A percentile compares a stretch with the other conserved stretches of the same genome.
Evolutionary conservation across 805 yeast genomes (phyloP).

Genomic region (Priceomyces medius): DNA sequence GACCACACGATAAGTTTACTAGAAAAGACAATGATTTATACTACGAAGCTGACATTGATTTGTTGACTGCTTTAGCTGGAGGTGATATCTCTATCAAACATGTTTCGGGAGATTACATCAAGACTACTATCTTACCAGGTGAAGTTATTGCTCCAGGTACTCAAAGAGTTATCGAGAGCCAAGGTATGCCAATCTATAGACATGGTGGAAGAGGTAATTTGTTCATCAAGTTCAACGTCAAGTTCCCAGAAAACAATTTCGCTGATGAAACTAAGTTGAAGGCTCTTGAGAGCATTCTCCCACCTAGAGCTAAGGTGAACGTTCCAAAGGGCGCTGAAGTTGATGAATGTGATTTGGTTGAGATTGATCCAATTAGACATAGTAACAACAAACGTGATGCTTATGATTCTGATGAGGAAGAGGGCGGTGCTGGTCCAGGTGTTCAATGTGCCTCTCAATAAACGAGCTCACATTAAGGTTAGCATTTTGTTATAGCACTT

Average conservation of each 20-base stretch:
- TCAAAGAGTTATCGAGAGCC: slow-evolving; percentile 78
- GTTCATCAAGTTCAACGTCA: slow-evolving; percentile 79
- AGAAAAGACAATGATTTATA: slow-evolving; percentile 88
- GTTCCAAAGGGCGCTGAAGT: slow-evolving; percentile 74
- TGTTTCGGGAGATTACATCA: slow-evolving; percentile 87
- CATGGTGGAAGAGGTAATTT: slow-evolving; percentile 87
- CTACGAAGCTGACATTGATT: slow-evolving; percentile 83
- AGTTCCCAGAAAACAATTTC: slow-evolving; percentile 79
- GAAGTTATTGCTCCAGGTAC: slow-evolving; percentile 87
- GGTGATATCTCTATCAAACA: slow-evolving; percentile 88
- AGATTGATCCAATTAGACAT: slow-evolving; percentile 65
- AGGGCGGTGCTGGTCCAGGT: slow-evolving; percentile 58
- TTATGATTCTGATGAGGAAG: slow-evolving; percentile 46
- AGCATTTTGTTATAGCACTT: neutral
- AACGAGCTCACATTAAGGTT: slow-evolving; percentile 9
- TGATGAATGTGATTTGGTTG: slow-evolving; percentile 76
- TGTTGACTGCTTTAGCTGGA: slow-evolving; percentile 94
- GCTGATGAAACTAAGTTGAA: slow-evolving; percentile 73
- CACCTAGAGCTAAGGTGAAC: slow-evolving; percentile 60
- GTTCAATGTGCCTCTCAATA: slow-evolving; percentile 96
- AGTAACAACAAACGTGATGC: slow-evolving; percentile 40
- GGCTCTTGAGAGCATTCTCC: slow-evolving; percentile 72
- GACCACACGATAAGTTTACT: slow-evolving; percentile 76
- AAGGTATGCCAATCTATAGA: slow-evolving; percentile 97
- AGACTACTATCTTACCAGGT: slow-evolving; percentile 82